These are phyloP conservation scores for Paraurostyla sp. DNA, from an alignment of 73 alveolate genomes.

Conservation along the genomic window DNA sequence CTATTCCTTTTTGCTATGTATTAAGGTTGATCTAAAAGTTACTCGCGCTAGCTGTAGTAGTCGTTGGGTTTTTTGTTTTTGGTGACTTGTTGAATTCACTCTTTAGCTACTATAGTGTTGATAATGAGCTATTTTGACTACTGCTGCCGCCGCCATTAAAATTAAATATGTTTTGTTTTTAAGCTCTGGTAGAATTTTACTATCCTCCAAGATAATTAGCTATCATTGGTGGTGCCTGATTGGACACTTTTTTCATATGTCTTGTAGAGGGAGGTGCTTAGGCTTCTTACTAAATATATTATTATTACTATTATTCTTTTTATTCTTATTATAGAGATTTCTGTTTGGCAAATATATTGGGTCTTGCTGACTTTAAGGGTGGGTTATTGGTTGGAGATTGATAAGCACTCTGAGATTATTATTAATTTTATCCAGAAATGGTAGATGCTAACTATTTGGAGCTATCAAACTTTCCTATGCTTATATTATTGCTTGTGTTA, in stretches of 20 bases:
- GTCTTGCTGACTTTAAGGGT: not conserved
- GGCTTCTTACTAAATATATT: no score
- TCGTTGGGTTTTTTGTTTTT: no score
- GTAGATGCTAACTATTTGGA: no score
- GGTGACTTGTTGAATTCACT: no score
- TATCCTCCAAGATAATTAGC: not conserved
- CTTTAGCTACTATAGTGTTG: no score
- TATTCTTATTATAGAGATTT: not conserved
- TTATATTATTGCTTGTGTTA: not conserved
- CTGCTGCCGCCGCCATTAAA: no score
- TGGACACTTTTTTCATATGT: conserved; percentile 41
- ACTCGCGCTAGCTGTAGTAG: no score
- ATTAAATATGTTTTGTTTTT: conserved; percentile 1
- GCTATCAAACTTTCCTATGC: not conserved
- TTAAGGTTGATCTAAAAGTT: no score
- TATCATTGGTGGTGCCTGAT: conserved; percentile 43
- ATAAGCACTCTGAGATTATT: conserved; percentile 30
- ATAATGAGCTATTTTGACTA: no score
- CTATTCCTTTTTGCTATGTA: no score
- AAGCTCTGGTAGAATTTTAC: not conserved
- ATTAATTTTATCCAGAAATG: no score
- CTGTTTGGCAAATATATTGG: conserved; percentile 28
- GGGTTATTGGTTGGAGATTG: conserved; percentile 3
- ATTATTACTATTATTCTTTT: not conserved
- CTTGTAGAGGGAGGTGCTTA: conserved; percentile 27